These are phyloP conservation scores for Dicorynia guianensis DNA, from an alignment of 306 rosid species.

Conservation along the genomic window DNA sequence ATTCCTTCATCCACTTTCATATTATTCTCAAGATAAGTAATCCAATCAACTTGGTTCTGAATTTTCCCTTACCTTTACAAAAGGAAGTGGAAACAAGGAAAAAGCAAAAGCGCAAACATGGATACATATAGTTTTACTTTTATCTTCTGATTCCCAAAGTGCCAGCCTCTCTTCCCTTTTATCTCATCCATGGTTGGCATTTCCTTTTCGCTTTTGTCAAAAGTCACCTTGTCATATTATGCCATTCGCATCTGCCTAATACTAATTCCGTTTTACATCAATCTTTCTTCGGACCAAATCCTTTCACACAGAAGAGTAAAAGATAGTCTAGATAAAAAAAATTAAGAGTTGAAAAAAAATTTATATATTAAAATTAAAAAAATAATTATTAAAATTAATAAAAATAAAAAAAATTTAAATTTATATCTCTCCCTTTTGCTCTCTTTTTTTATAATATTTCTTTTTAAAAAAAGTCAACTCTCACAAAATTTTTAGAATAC, in stretches of 20 bases:
- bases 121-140: slow-evolving; percentile 13
- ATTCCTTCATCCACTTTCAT: slow-evolving; percentile 27
- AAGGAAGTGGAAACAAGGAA: slow-evolving; percentile 21
- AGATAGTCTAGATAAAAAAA: no score
- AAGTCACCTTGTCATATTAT: slow-evolving; percentile 13
- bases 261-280: background rate
- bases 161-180: background rate
- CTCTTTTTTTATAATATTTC: no score
- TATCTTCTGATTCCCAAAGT: background rate
- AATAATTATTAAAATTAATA: no score
- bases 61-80: background rate
- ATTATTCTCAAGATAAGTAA: slow-evolving; percentile 17
- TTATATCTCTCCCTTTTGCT: no score
- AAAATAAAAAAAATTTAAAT: no score
- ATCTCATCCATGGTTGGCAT: slow-evolving; percentile 27
- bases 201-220: background rate
- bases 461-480: no score
- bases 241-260: slow-evolving; percentile 15
- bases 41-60: slow-evolving; percentile 16
- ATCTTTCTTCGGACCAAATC: no score
- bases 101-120: background rate
- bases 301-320: no score
- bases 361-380: no score
- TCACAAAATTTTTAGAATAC: no score
- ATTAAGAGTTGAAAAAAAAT: no score